Evolutionary conservation across 129 eudicot species (phyloP).

Genomic region (Dittrichia graveolens): DNA sequence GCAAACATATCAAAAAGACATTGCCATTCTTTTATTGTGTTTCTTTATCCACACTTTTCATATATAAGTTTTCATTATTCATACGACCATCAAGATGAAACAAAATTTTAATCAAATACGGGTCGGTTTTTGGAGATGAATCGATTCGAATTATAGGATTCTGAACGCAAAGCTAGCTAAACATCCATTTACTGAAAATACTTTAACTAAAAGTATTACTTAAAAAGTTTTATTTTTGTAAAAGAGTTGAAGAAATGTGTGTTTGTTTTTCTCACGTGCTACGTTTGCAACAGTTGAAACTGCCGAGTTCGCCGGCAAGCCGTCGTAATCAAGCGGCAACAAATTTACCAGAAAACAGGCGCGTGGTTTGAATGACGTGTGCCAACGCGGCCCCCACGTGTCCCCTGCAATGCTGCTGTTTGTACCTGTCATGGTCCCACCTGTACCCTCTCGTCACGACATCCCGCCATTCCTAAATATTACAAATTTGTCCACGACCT

Average conservation of each 20-base stretch:
- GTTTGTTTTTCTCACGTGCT: conserved; percentile 38
- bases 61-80: too few species aligned
- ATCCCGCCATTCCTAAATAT: conserved; percentile 15
- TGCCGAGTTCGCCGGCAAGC: conserved; percentile 56
- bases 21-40: too few species aligned
- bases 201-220: too few species aligned
- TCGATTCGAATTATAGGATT: too few species aligned
- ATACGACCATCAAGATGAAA: too few species aligned
- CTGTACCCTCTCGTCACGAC: conserved; percentile 39
- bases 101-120: too few species aligned
- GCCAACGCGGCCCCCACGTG: conserved; percentile 37
- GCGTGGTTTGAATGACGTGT: conserved; percentile 52
- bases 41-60: too few species aligned
- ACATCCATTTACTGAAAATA: too few species aligned
- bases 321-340: conserved; percentile 57
- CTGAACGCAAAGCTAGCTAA: too few species aligned
- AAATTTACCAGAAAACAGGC: conserved; percentile 48
- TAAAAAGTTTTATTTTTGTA: too few species aligned
- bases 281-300: conserved; percentile 43
- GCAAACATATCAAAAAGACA: too few species aligned
- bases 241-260: background rate
- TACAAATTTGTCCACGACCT: conserved; percentile 42
- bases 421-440: conserved; percentile 44
- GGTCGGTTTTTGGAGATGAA: too few species aligned
- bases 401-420: conserved; percentile 22